Percentiles rank a stretch among this genome's conserved stretches.
phyloP scores from a whole-genome alignment of 768 basidiomycete species.

The Cystofilobasidium bisporidii region DNA sequence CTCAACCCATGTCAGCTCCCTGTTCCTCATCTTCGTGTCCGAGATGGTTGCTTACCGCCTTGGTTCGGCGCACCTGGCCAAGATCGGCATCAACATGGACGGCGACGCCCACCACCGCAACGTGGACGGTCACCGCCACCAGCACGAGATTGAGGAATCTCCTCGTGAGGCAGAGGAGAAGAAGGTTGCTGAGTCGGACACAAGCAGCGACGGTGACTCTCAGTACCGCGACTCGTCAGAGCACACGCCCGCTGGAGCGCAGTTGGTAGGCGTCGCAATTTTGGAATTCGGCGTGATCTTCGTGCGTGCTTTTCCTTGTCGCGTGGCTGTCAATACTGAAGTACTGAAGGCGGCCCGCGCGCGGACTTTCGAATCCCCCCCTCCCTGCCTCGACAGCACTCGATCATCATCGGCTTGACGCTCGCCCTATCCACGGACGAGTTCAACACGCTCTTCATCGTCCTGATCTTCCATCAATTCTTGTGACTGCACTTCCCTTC shows the following conservation, averaged over 20 bases:
- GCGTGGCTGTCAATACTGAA: conserved; percentile 51
- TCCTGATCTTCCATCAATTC: conserved; percentile 80
- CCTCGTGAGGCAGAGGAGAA: neutral
- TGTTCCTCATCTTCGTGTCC: conserved; percentile 49
- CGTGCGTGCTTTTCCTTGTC: neutral
- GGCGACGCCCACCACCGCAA: neutral
- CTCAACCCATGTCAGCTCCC: conserved; percentile 22
- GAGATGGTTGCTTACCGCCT: conserved; percentile 81
- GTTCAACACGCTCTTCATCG: conserved; percentile 77
- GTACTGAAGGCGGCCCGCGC: too few relatives aligned
- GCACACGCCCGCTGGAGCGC: conserved; percentile 44
- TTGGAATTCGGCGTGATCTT: conserved; percentile 75
- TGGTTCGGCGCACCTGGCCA: conserved; percentile 62
- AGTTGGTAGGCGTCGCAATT: conserved; percentile 78
- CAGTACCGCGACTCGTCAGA: conserved; percentile 8
- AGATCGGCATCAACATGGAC: conserved; percentile 48
- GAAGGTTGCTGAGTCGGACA: neutral
- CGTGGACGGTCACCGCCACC: conserved; percentile 6
- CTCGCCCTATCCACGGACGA: conserved; percentile 65
- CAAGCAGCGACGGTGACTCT: neutral
- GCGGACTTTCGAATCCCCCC: too few relatives aligned
- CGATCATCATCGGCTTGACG: conserved; percentile 71
- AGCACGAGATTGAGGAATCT: conserved; percentile 16
- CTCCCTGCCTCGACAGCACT: conserved; percentile 15
- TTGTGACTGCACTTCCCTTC: too few relatives aligned